phyloP scores from a whole-genome alignment of 139 green algal genomes.

The Haematococcus sp. region DNA sequence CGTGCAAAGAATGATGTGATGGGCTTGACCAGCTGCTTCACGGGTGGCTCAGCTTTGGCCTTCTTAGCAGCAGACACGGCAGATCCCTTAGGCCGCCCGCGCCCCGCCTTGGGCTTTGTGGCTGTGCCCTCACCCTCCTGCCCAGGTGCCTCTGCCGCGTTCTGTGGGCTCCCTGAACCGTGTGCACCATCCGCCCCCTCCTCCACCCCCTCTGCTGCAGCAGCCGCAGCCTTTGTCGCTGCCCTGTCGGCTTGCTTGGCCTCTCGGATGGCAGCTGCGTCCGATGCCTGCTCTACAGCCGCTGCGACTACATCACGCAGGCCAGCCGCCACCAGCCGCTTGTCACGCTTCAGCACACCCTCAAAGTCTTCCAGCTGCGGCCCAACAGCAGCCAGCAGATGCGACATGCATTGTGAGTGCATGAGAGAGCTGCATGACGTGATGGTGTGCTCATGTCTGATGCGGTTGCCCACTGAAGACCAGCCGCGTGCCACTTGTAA shows the following conservation, averaged over 20 bases:
- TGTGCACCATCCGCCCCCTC: no score
- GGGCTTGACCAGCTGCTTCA: slow-evolving; percentile 3
- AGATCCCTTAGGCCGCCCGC: not conserved
- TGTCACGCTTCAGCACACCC: not conserved
- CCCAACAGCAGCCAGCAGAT: no score
- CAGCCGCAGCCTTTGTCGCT: no score
- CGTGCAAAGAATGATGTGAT: slow-evolving; percentile 6
- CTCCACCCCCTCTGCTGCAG: no score
- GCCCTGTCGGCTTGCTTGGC: no score
- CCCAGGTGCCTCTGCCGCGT: not conserved
- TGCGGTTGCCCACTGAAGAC: no score
- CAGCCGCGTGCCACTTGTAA: no score
- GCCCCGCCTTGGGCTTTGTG: not conserved
- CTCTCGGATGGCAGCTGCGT: no score
- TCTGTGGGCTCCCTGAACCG: no score
- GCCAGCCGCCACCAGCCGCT: slow-evolving; percentile 10
- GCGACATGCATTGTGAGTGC: no score
- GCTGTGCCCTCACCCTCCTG: not conserved
- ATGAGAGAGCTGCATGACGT: no score
- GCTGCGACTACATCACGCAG: not conserved
- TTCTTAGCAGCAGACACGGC: not conserved
- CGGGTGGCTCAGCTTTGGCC: not conserved
- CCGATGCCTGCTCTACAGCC: not conserved
- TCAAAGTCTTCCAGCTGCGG: slow-evolving; percentile 5
- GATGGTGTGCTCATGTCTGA: no score